These are phyloP conservation scores for Syzygium jambos DNA, from an alignment of 345 rosid species.

Conservation along the genomic window DNA sequence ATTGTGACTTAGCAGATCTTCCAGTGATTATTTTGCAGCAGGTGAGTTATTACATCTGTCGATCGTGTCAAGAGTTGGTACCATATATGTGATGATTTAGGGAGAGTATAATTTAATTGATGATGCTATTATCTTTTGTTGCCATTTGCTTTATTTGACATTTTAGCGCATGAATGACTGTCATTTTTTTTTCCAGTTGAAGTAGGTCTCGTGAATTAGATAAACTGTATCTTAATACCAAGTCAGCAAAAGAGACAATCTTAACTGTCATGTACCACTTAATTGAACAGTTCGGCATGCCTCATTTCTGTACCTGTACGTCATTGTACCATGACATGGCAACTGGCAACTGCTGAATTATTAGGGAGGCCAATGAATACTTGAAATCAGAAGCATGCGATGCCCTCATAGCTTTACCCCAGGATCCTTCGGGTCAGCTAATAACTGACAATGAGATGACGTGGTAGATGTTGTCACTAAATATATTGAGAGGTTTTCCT, in stretches of 20 bases:
- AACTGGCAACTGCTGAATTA: neutral
- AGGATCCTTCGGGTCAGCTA: neutral
- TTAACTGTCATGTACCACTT: neutral
- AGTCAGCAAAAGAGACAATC: neutral
- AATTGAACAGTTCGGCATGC: neutral
- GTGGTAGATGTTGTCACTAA: neutral
- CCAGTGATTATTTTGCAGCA: constrained; percentile 77
- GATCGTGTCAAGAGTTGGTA: neutral
- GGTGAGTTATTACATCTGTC: constrained; percentile 28
- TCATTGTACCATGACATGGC: neutral
- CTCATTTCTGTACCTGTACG: neutral
- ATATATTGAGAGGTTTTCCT: neutral
- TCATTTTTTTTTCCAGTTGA: neutral
- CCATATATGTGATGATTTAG: neutral
- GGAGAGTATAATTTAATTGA: neutral
- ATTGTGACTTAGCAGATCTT: constrained; percentile 71
- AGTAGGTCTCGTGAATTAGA: neutral
- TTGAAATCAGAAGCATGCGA: neutral
- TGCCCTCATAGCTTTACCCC: neutral
- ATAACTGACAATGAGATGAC: neutral
- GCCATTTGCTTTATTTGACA: neutral
- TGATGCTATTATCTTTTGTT: neutral
- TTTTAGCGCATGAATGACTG: neutral
- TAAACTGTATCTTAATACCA: neutral
- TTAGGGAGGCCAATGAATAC: neutral